Conservation (phyloP, 805 yeast species). For the Sungouiozyma ichnusensis region DNA sequence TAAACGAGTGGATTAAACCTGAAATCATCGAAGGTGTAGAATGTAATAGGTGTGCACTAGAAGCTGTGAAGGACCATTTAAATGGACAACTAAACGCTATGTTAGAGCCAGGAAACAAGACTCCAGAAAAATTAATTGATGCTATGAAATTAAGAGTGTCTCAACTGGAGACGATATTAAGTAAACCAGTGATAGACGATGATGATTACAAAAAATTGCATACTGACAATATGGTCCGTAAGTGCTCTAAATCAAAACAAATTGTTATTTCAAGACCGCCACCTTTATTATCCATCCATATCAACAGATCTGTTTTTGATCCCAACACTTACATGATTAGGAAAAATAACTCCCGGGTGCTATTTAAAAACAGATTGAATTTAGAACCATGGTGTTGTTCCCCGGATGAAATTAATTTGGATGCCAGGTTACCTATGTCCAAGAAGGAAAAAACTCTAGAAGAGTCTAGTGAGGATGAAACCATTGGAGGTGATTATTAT, state of each 20-base stretch:
- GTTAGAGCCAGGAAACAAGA: conserved; percentile 14
- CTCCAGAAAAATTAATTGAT: conserved; percentile 23
- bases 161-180: conserved; percentile 43
- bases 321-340: conserved; percentile 72
- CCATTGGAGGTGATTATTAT: conserved; percentile 24
- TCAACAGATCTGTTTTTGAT: conserved; percentile 89
- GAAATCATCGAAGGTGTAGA: conserved; percentile 90
- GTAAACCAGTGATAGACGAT: conserved; percentile 65
- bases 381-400: conserved; percentile 61
- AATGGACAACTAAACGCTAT: conserved; percentile 21
- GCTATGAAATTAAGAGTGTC: conserved; percentile 37
- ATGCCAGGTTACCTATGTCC: conserved; percentile 68
- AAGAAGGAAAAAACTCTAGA: conserved; percentile 37
- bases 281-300: conserved; percentile 71
- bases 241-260: conserved; percentile 77
- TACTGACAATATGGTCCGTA: conserved; percentile 62
- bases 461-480: conserved; percentile 27
- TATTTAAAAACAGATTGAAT: conserved; percentile 61
- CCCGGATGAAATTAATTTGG: conserved; percentile 60
- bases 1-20: conserved; percentile 60
- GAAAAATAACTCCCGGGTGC: conserved; percentile 75
- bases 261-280: conserved; percentile 74
- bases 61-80: conserved; percentile 45
- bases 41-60: conserved; percentile 84
- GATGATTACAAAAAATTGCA: conserved; percentile 64